phyloP scores from a whole-genome alignment of 2,329 filamentous ascomycete species.

The Tolypocladium capitatum region DNA sequence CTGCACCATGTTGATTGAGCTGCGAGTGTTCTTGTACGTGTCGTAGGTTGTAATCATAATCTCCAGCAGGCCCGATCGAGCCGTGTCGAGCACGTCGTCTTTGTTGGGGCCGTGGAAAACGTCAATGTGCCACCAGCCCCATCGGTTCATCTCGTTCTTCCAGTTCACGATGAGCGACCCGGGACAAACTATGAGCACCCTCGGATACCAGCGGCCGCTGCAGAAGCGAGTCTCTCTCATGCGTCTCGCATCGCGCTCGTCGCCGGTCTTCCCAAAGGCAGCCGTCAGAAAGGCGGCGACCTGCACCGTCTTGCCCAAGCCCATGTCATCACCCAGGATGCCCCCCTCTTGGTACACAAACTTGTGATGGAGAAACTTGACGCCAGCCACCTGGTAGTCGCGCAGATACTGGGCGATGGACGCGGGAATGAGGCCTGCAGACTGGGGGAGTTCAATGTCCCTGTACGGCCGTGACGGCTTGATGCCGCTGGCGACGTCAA shows the following conservation, averaged over 20 bases:
- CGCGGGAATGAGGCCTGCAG: constrained; percentile 71
- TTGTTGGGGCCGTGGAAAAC: constrained; percentile 60
- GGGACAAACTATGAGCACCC: constrained; percentile 75
- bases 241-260: constrained; percentile 70
- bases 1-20: constrained; percentile 63
- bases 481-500: constrained; percentile 39
- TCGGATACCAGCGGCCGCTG: constrained; percentile 56
- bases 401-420: constrained; percentile 84
- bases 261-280: constrained; percentile 88
- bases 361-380: constrained; percentile 69
- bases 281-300: constrained; percentile 84
- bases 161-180: constrained; percentile 84
- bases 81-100: constrained; percentile 58
- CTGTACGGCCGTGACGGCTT: constrained; percentile 57
- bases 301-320: constrained; percentile 91
- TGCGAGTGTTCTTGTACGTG: constrained; percentile 70
- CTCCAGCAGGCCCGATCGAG: constrained; percentile 64
- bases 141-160: constrained; percentile 71
- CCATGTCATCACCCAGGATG: constrained; percentile 94
- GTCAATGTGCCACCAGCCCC: constrained; percentile 93
- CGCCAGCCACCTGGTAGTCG: constrained; percentile 81
- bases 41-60: constrained; percentile 90
- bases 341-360: constrained; percentile 88
- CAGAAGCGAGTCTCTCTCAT: constrained; percentile 72
- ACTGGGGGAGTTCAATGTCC: constrained; percentile 62